A percentile compares a stretch with the other conserved stretches of the same genome.
Conservation (phyloP, 169 alveolate genomes). For the Cystoisospora suis region DNA sequence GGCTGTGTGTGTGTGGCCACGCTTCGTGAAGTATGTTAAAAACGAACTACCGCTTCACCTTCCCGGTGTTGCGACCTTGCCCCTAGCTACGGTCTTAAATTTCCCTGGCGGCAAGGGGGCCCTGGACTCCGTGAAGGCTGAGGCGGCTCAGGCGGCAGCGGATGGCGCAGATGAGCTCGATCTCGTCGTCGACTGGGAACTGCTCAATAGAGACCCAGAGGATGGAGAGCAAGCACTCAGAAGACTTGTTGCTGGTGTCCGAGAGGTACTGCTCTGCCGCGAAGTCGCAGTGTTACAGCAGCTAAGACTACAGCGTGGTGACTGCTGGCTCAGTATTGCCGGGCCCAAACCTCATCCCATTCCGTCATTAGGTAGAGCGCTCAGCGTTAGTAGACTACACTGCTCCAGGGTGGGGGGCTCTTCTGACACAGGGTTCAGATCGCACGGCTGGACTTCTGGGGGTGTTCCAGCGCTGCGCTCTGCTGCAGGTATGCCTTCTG, state of each 20-base stretch:
- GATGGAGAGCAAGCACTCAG: constrained; percentile 51
- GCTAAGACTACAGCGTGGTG: neutral
- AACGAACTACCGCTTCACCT: neutral
- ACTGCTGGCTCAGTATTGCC: no score
- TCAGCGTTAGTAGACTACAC: no score
- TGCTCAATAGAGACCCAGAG: constrained; percentile 39
- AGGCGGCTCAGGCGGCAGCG: constrained; percentile 61
- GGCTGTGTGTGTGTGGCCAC: constrained; percentile 68
- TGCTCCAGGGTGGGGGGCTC: no score
- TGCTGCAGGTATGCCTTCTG: no score
- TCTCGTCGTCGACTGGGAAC: constrained; percentile 69
- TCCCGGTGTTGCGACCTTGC: constrained; percentile 48
- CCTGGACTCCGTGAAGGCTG: constrained; percentile 63
- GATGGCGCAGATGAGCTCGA: constrained; percentile 77
- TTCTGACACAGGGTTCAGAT: no score
- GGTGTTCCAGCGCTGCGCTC: no score
- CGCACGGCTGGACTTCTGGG: no score
- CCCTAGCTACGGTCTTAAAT: constrained; percentile 71
- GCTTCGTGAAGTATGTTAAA: constrained; percentile 65
- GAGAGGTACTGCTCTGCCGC: constrained; percentile 20
- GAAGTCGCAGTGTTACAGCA: neutral
- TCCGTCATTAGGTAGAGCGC: no score
- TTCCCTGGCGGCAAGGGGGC: constrained; percentile 71
- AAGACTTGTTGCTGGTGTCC: constrained; percentile 55
- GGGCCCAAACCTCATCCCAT: no score